These are phyloP conservation scores for Neonectria hederae DNA, from an alignment of 2,329 filamentous ascomycete genomes.

Conservation along the genomic window DNA sequence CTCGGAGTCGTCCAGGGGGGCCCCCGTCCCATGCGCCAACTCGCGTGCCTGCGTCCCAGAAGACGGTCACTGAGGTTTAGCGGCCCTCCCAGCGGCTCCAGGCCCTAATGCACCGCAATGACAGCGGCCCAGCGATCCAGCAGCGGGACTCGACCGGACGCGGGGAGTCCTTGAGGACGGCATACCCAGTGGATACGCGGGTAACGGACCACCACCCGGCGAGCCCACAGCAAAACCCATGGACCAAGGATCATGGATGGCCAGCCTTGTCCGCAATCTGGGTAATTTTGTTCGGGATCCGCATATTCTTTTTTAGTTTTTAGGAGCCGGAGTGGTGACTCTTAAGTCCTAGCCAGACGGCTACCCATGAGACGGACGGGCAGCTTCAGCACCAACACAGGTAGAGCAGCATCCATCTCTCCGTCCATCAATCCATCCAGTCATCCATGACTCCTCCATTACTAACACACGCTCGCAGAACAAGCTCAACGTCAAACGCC, in stretches of 20 bases:
- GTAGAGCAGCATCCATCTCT: neutral
- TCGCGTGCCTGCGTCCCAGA: slow-evolving; percentile 44
- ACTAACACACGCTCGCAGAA: slow-evolving; percentile 3
- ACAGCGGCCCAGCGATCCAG: slow-evolving; percentile 44
- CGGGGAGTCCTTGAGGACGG: slow-evolving; percentile 31
- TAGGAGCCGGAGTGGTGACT: neutral
- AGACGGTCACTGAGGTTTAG: slow-evolving; percentile 45
- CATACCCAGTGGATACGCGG: slow-evolving; percentile 38
- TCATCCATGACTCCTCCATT: slow-evolving; percentile 1
- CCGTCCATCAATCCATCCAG: neutral
- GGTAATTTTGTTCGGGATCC: slow-evolving; percentile 17
- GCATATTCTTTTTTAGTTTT: slow-evolving; percentile 2
- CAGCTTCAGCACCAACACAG: neutral
- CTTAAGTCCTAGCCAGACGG: neutral
- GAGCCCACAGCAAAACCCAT: slow-evolving; percentile 29
- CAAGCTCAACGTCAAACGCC: slow-evolving; percentile 1
- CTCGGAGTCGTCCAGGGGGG: slow-evolving; percentile 31
- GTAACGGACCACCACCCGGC: slow-evolving; percentile 35
- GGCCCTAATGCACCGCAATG: slow-evolving; percentile 45
- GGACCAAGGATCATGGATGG: slow-evolving; percentile 11
- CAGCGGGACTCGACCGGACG: slow-evolving; percentile 32
- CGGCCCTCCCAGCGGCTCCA: slow-evolving; percentile 40
- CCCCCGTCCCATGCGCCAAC: slow-evolving; percentile 35
- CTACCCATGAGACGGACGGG: neutral
- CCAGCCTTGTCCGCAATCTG: slow-evolving; percentile 17